These are phyloP conservation scores for Dendrobium catenatum DNA, from an alignment of 106 monocot genomes.

Conservation along the genomic window DNA sequence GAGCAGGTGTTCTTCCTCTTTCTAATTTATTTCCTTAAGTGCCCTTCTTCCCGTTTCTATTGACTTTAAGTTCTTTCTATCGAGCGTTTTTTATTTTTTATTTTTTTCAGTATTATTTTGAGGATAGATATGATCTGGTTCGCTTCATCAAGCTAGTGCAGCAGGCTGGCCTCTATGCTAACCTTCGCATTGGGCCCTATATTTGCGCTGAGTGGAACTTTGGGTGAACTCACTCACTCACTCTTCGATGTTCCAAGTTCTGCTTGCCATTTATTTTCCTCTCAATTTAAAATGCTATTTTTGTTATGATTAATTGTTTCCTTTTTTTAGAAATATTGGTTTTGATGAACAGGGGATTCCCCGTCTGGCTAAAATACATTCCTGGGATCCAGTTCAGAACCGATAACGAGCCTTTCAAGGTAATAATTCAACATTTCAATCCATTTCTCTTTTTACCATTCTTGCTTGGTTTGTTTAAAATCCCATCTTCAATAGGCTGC, in stretches of 20 bases:
- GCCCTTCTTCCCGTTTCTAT: too few species aligned
- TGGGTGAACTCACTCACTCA: constrained; percentile 19
- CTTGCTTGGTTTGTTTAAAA: background rate
- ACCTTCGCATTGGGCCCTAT: constrained; percentile 39
- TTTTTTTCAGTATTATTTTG: constrained; percentile 30
- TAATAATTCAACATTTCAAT: background rate
- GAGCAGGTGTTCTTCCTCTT: constrained; percentile 18
- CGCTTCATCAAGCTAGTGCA: constrained; percentile 30
- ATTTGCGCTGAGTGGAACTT: constrained; percentile 46
- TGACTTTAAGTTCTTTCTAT: background rate
- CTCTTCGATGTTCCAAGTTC: background rate
- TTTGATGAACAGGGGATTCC: constrained; percentile 25
- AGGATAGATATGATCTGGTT: constrained; percentile 35
- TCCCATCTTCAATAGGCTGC: constrained; percentile 3
- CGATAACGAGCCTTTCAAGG: constrained; percentile 29
- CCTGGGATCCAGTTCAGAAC: constrained; percentile 36
- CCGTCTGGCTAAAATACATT: constrained; percentile 33
- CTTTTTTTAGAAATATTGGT: background rate
- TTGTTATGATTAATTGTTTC: background rate
- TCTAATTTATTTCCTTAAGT: too few species aligned
- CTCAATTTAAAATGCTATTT: background rate
- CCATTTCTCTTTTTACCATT: background rate
- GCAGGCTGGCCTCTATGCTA: constrained; percentile 28
- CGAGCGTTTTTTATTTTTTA: background rate
- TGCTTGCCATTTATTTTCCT: background rate